Conservation (phyloP, 1,284 basidiomycete species). For the Thelephora terrestris region DNA sequence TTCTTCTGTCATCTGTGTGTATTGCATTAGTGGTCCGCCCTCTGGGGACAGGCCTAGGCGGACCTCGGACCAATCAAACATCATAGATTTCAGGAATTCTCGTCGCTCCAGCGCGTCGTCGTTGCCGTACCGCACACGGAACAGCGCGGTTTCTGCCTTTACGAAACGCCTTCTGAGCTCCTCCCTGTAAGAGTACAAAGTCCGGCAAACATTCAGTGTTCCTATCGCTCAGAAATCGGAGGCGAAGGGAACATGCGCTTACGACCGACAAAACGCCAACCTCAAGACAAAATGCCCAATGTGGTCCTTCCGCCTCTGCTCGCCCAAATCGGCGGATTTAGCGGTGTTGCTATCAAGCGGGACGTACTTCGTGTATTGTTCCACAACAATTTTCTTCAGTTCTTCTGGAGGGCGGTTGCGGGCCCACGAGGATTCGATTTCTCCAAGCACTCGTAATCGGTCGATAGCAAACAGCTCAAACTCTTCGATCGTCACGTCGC, state of each 20-base stretch:
- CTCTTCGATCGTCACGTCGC: slow-evolving; percentile 92
- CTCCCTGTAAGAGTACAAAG: slow-evolving; percentile 43
- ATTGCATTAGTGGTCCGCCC: neutral
- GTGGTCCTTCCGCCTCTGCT: slow-evolving; percentile 78
- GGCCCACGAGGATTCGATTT: slow-evolving; percentile 90
- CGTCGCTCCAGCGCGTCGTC: slow-evolving; percentile 56
- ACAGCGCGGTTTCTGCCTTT: slow-evolving; percentile 82
- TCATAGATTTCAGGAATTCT: slow-evolving; percentile 64
- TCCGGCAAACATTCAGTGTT: no score
- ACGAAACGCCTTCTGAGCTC: slow-evolving; percentile 87
- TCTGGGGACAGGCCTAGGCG: slow-evolving; percentile 13
- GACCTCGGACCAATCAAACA: slow-evolving; percentile 74
- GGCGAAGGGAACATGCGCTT: slow-evolving; percentile 27
- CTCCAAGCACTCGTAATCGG: slow-evolving; percentile 81
- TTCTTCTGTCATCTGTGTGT: slow-evolving; percentile 40
- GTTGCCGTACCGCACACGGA: slow-evolving; percentile 74
- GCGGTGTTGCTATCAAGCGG: slow-evolving; percentile 61
- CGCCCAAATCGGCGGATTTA: slow-evolving; percentile 35
- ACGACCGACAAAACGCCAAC: slow-evolving; percentile 95
- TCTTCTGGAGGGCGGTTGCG: slow-evolving; percentile 78
- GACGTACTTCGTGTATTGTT: slow-evolving; percentile 63
- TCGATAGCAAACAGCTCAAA: slow-evolving; percentile 92
- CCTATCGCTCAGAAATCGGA: neutral
- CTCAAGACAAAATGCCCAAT: slow-evolving; percentile 93
- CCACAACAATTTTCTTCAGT: slow-evolving; percentile 49